phyloP scores from a whole-genome alignment of 169 alveolate genomes.

The Theileria equi region DNA sequence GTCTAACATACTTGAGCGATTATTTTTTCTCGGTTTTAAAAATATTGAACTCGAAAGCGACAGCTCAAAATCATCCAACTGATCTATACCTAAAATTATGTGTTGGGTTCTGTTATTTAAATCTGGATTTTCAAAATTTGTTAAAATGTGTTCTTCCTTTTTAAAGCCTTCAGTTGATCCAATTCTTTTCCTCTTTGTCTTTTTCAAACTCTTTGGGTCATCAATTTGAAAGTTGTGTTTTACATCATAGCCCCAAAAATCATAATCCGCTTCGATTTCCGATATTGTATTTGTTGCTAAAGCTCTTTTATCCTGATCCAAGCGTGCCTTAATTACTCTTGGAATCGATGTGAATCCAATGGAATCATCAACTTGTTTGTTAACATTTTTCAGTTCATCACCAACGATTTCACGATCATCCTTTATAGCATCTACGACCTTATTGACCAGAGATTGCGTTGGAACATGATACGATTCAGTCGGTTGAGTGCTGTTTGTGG shows the following conservation, averaged over 20 bases:
- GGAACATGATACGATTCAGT: background rate
- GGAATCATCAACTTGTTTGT: background rate
- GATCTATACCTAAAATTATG: constrained; percentile 46
- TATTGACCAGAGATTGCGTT: background rate
- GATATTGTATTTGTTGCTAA: background rate
- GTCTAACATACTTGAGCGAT: constrained; percentile 24
- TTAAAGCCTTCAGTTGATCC: too few relatives aligned
- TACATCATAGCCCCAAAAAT: constrained; percentile 48
- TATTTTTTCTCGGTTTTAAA: constrained; percentile 16
- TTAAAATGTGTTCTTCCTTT: background rate
- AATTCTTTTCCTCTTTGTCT: background rate
- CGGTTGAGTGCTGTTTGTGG: background rate
- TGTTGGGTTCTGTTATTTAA: constrained; percentile 2
- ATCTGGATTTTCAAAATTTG: background rate
- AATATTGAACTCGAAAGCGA: constrained; percentile 31
- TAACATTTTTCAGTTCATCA: background rate
- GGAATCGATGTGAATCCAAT: constrained; percentile 2
- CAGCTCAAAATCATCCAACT: constrained; percentile 38
- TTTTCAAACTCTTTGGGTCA: background rate
- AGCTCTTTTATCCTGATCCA: constrained; percentile 12
- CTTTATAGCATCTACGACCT: constrained; percentile 15
- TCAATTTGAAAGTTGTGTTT: too few relatives aligned
- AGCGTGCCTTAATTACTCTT: constrained; percentile 14
- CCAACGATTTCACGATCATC: constrained; percentile 10
- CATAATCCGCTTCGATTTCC: constrained; percentile 46